Percentiles rank a stretch among this genome's conserved stretches.
phyloP scores from a whole-genome alignment of 768 basidiomycete species.

The Serendipita sp. region DNA sequence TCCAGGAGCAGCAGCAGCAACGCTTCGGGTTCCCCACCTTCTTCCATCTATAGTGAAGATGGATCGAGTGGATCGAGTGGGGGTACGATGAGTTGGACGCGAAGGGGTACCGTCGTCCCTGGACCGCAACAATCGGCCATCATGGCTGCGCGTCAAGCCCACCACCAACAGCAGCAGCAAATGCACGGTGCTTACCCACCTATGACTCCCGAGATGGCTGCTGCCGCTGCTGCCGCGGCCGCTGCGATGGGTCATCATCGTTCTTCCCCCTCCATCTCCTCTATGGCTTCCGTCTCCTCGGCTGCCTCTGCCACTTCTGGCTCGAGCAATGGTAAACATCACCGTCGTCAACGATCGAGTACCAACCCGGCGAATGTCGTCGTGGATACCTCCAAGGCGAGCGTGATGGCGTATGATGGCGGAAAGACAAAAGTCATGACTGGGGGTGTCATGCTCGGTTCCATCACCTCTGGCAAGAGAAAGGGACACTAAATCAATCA shows the following conservation, averaged over 20 bases:
- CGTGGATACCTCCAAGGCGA: neutral
- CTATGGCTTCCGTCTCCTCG: neutral
- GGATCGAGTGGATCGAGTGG: neutral
- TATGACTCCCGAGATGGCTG: neutral
- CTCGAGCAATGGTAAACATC: neutral
- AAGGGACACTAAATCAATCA: neutral
- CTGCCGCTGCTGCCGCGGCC: neutral
- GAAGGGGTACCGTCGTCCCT: neutral
- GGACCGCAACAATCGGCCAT: neutral
- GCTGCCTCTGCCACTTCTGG: neutral
- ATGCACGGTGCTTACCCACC: neutral
- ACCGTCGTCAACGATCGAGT: neutral
- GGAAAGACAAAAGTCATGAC: conserved; percentile 4
- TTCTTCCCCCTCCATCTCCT: neutral
- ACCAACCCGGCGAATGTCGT: neutral
- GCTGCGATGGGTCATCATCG: neutral
- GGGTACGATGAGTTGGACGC: neutral
- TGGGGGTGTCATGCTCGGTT: conserved; percentile 1
- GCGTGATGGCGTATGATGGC: neutral
- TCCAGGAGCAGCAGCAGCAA: neutral
- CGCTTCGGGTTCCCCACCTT: neutral
- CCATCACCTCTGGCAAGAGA: neutral
- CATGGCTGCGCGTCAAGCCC: neutral
- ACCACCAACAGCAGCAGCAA: neutral
- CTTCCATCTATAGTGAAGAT: neutral